phyloP scores from a whole-genome alignment of 2,329 filamentous ascomycete genomes.

The Penicillium sp. region DNA sequence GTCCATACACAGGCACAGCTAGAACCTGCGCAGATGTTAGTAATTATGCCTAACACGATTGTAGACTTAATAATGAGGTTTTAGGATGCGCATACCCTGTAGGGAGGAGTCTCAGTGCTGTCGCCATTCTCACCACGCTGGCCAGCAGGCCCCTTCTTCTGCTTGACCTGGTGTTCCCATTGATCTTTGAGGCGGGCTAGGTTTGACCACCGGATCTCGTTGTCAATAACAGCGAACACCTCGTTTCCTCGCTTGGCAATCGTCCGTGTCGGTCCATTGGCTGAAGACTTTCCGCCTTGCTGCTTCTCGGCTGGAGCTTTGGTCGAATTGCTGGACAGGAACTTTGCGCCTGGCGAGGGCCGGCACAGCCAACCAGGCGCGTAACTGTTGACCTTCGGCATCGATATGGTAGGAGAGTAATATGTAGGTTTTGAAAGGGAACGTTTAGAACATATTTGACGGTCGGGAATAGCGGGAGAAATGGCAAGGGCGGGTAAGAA shows the following conservation, averaged over 20 bases:
- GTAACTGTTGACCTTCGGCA: conserved; percentile 85
- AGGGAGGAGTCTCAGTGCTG: conserved; percentile 38
- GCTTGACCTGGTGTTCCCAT: conserved; percentile 45
- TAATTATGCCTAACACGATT: not conserved
- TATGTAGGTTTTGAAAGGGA: not conserved
- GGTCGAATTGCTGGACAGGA: conserved; percentile 66
- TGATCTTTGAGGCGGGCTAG: conserved; percentile 74
- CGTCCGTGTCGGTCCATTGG: conserved; percentile 55
- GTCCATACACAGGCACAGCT: conserved; percentile 74
- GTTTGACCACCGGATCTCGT: conserved; percentile 90
- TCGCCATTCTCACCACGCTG: conserved; percentile 24
- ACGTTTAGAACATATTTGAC: conserved; percentile 10
- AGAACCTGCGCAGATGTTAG: conserved; percentile 59
- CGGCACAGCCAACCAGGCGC: conserved; percentile 84
- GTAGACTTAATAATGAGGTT: not conserved
- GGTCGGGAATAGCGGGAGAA: conserved; percentile 4
- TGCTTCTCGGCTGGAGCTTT: conserved; percentile 34
- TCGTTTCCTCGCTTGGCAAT: conserved; percentile 83
- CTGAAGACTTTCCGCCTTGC: conserved; percentile 26
- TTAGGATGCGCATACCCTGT: conserved; percentile 28
- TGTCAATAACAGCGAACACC: conserved; percentile 83
- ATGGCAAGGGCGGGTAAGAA: not conserved
- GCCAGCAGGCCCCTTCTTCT: conserved; percentile 29
- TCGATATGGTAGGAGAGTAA: conserved; percentile 41
- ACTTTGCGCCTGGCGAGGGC: conserved; percentile 72